Evolutionary conservation across 2,329 filamentous ascomycete species (phyloP).

Genomic region (Calonectria honghensis): DNA sequence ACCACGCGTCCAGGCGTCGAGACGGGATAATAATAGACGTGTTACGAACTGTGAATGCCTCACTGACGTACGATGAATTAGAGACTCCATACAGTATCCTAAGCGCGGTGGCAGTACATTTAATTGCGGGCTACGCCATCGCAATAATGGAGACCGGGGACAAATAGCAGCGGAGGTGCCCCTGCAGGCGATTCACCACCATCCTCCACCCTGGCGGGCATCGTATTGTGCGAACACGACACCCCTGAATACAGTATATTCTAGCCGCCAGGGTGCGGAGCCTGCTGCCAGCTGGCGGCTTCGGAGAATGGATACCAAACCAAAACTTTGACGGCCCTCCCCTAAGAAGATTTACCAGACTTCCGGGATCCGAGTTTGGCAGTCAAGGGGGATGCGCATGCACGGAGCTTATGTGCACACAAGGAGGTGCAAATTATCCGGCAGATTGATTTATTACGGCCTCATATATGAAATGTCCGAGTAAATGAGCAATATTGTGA

Average conservation of each 20-base stretch:
- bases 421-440: conserved; percentile 50
- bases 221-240: conserved; percentile 36
- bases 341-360: conserved; percentile 37
- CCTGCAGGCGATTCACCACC: conserved; percentile 31
- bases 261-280: conserved; percentile 13
- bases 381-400: conserved; percentile 44
- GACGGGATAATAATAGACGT: conserved; percentile 28
- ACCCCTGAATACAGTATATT: conserved; percentile 33
- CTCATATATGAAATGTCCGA: conserved; percentile 46
- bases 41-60: conserved; percentile 18
- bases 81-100: neutral
- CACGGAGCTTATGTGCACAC: conserved; percentile 46
- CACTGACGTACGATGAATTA: conserved; percentile 18
- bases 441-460: conserved; percentile 51
- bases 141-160: conserved; percentile 11
- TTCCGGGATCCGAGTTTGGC: conserved; percentile 26
- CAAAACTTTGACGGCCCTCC: conserved; percentile 21
- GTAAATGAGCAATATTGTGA: conserved; percentile 27
- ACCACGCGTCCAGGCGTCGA: conserved; percentile 26
- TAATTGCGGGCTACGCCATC: conserved; percentile 30
- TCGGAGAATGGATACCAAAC: conserved; percentile 5
- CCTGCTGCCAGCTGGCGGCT: conserved; percentile 13
- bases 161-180: conserved; percentile 4
- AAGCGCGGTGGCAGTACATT: conserved; percentile 7
- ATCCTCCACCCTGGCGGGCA: conserved; percentile 17